Evolutionary conservation across 345 rosid genomes (phyloP).

Genomic region (Salix arbutifolia): DNA sequence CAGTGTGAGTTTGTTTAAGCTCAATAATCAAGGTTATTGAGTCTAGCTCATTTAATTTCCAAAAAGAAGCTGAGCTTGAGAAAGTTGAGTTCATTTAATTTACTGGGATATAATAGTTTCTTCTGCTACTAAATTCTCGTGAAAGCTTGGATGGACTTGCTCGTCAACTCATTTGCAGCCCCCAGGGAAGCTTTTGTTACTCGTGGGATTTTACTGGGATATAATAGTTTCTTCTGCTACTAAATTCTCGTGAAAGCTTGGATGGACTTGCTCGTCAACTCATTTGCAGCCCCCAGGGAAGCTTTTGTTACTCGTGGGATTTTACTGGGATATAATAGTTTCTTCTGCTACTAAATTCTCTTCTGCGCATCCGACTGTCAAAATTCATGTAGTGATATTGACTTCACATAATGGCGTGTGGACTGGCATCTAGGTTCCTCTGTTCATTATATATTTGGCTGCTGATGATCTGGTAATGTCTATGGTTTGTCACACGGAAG

Average conservation of each 20-base stretch:
- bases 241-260: no score
- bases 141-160: no score
- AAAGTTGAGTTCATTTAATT: not conserved
- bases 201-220: not conserved
- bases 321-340: not conserved
- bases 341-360: not conserved
- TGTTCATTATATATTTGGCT: not conserved
- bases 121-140: no score
- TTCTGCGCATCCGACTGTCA: not conserved
- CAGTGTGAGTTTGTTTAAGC: not conserved
- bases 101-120: no score
- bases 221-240: not conserved
- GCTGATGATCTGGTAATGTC: slow-evolving; percentile 42
- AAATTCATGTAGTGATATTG: not conserved
- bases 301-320: not conserved
- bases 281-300: no score
- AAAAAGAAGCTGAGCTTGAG: not conserved
- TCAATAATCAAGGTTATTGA: not conserved
- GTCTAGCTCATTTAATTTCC: not conserved
- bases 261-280: no score
- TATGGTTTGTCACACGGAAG: slow-evolving; percentile 24
- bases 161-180: no score
- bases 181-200: not conserved
- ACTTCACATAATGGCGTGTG: not conserved
- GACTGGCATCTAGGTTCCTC: not conserved